Evolutionary conservation across 2,329 filamentous ascomycete species (phyloP), one percentile per base, ranked within the genome.

Genomic region (Drechslerella dactyloides): DNA sequence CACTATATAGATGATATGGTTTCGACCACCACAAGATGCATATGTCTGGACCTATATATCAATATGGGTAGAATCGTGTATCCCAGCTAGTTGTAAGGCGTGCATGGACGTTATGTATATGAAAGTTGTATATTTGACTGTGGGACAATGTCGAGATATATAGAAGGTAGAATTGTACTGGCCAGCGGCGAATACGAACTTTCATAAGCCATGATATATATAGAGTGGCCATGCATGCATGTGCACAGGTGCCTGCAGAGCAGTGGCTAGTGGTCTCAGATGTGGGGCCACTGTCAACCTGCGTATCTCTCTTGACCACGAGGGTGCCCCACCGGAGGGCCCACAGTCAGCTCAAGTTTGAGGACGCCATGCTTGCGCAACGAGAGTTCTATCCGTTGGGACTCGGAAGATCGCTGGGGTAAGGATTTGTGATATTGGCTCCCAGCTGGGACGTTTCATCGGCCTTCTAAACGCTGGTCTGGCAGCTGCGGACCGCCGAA

Each of bases 401-500:
- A 13, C 2, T 6, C 2, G 37, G 37, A 42, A 42, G 37, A 15
- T 42, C 4, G n/a, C 37, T 42, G 4, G 5, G 13, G 13, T 33
- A 33, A 33, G 4, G 8, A 33, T 8, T 8, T 33, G 8, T 33
- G 27, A 33, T 33, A 4, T 33, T 33, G 27, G 27, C 8, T 33
- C 8, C 8, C 3, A 33, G 3, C 27, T 4, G 15, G n/a, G 37
- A 15, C 15, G 37, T 42, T 42, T 42, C 37, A 42, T 42, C 33
- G n/a, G 37, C 37, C 37, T 42, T 42, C 37, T 17, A 42, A 42
- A 42, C 37, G 13, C 37, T 42, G 37, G 37, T 42, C 37, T 42
- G 37, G 37, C 13, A 42, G 37, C 37, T 42, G 37, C 37, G 37
- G 37, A 33, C 37, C 37, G 37, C 5, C 37, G 37, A 42, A 42